Conservation (phyloP, 176 grass and related monocot species). For the Aechmea fasciata region DNA sequence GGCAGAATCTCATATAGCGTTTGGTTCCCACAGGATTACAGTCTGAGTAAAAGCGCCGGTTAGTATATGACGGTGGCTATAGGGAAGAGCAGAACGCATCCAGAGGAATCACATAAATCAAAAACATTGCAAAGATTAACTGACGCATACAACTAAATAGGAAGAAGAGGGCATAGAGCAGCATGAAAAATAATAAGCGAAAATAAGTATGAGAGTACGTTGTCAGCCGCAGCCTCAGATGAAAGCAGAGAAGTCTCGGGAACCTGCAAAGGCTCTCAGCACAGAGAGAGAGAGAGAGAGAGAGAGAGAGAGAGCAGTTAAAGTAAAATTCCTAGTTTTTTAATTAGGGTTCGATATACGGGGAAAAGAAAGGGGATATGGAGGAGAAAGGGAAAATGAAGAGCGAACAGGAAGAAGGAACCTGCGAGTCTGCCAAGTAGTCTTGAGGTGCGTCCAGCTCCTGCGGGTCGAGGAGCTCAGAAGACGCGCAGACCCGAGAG, state of each 20-base stretch:
- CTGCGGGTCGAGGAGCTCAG: neutral
- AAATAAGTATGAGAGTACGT: neutral
- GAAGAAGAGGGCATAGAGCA: neutral
- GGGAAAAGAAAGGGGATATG: neutral
- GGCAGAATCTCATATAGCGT: too few relatives aligned
- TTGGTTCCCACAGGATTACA: too few relatives aligned
- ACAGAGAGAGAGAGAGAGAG: neutral
- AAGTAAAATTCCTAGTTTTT: neutral
- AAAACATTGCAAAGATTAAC: neutral
- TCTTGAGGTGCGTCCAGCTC: neutral
- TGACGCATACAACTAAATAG: neutral
- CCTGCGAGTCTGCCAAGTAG: neutral
- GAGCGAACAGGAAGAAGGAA: neutral
- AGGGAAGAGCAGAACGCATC: too few relatives aligned
- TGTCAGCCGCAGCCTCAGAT: neutral
- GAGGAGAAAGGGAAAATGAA: neutral
- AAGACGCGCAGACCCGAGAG: neutral
- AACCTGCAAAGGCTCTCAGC: neutral
- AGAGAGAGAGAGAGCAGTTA: neutral
- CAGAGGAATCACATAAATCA: too few relatives aligned
- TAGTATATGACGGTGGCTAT: too few relatives aligned
- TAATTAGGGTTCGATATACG: neutral
- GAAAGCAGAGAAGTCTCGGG: neutral
- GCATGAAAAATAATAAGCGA: neutral
- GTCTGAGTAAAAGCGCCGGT: too few relatives aligned